A percentile compares a stretch with the other conserved stretches of the same genome.
These are phyloP conservation scores for Ustilago shanxiensis DNA, from an alignment of 1,284 basidiomycete species.

Conservation along the genomic window DNA sequence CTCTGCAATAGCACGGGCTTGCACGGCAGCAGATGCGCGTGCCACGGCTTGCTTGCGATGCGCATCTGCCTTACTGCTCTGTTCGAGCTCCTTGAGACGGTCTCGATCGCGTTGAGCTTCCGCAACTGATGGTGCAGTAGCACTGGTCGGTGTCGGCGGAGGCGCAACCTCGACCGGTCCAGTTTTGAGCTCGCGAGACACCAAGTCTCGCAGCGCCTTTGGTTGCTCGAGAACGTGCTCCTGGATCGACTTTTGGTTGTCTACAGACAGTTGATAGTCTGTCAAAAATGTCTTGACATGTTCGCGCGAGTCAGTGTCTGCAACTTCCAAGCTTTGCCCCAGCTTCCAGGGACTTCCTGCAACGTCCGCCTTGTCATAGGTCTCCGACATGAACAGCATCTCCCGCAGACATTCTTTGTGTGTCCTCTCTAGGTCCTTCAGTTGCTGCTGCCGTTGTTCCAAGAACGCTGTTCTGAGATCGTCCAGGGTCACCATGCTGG, in stretches of 20 bases:
- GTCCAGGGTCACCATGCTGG: constrained; percentile 52
- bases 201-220: constrained; percentile 28
- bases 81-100: constrained; percentile 34
- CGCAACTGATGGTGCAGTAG: constrained; percentile 29
- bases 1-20: constrained; percentile 37
- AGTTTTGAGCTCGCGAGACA: constrained; percentile 38
- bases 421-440: constrained; percentile 34
- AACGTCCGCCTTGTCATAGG: constrained; percentile 30
- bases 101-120: constrained; percentile 48
- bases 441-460: constrained; percentile 41
- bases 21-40: constrained; percentile 41
- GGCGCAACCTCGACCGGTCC: constrained; percentile 42
- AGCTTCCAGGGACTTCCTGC: constrained; percentile 53
- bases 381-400: constrained; percentile 52
- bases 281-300: constrained; percentile 32
- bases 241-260: constrained; percentile 32
- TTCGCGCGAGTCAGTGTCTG: constrained; percentile 36
- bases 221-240: constrained; percentile 36
- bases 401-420: constrained; percentile 39
- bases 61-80: constrained; percentile 16
- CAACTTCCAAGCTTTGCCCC: constrained; percentile 25
- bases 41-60: constrained; percentile 46
- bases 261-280: constrained; percentile 26
- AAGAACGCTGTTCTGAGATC: constrained; percentile 45
- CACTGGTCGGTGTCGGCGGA: constrained; percentile 41